Evolutionary conservation across 495 filamentous ascomycete species (phyloP), one percentile per base, ranked within the genome.

Genomic region (Ramalina intermedia): DNA sequence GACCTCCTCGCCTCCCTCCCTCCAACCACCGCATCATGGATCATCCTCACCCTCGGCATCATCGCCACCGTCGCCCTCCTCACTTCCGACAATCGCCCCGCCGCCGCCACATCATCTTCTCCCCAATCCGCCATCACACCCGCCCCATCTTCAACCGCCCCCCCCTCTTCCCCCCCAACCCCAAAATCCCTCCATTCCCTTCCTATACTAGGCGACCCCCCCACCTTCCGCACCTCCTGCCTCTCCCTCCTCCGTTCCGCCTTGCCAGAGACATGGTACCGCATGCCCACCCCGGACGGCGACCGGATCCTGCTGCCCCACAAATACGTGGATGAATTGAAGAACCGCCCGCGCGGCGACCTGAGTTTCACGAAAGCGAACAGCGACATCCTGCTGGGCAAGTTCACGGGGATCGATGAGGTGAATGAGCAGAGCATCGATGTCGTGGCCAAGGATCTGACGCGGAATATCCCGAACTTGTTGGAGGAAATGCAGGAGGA

Each of bases 291-390:
- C 23, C 43, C 55, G 12, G 44, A 56, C 12, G 58, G 58, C 13
- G 58, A 60, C 35, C 46, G 58, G 2, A 26, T 58, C 18, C 53
- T 60, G 52, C 27, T 60, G 14, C 58, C 58, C 14, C 18, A 37
- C 18, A 47, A 44, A 33, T 56, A 56, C 41, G 33, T 60, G 3
- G 53, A 58, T 11, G 58, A 60, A 24, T 41, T 60, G 40, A 58
- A 60, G 46, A 56, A 51, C 26, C 48, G 48, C 2, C 55, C 58
- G 0, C 27, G 52, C 26, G 51, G 57, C 8, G 39, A 41, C 14
- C 39, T 41, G 16, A 13, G 11, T 14, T 41, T 41, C 21, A 41
- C 39, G 2, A 41, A 41, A 14, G 39, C 39, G 17, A 41, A 41
- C 12, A 7, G 5, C 2, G 39, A 41, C 11, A 41, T 41, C 11